Base-by-base conservation (phyloP, 768 basidiomycete species). In the Rhizopogon vulgaris region DNA sequence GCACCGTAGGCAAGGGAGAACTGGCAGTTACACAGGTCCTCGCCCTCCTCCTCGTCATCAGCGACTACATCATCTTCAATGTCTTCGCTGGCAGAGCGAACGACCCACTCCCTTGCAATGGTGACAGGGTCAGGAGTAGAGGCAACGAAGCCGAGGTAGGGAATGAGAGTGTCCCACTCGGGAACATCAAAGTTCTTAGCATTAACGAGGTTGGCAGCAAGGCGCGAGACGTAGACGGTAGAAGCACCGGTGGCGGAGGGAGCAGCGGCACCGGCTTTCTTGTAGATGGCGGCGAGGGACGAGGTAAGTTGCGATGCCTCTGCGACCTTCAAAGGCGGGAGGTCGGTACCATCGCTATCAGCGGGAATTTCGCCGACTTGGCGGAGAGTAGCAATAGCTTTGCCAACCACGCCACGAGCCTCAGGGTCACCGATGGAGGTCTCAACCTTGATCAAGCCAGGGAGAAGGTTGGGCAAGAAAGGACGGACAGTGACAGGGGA, bases 1-100 rank as follows among this genome's bases (percentile, higher is more conserved):
- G 94, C 94, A 86, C 94, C 94, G 69, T 97, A 97, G 48, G 94
- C 94, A 49, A 97, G 82, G 50, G 94, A 96, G 83, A 97, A 97
- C 69, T 95, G 92, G 79, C 93, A 95, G 79, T 96, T 94, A 80
- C 94, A 95, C 61, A 99, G 82, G 66, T 96, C 94, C 75, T 99
- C 96, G 61, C 94, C 94, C 73, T 94, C 93, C 71, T 97, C 94
- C 67, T 95, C 94, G 60, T 97, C 94, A 14, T 93, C 93, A 41
- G 68, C 71, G 47, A 76, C 85, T 15, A 80, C 82, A 0, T 71
- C 80, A 1, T 87, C 87, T 3, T 83, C 88, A 36, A 74, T 76
- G 51, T 79, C 86, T 56, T 90, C 85, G 52, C 83, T 78, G 32
- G 94, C 93, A 28, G 89, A 94, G 66, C 85, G 87, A 64, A 96